Percentiles rank a stretch among this genome's conserved stretches.
These are phyloP conservation scores for Penicillium sp. DNA, from an alignment of 2,329 filamentous ascomycete genomes.

Conservation along the genomic window DNA sequence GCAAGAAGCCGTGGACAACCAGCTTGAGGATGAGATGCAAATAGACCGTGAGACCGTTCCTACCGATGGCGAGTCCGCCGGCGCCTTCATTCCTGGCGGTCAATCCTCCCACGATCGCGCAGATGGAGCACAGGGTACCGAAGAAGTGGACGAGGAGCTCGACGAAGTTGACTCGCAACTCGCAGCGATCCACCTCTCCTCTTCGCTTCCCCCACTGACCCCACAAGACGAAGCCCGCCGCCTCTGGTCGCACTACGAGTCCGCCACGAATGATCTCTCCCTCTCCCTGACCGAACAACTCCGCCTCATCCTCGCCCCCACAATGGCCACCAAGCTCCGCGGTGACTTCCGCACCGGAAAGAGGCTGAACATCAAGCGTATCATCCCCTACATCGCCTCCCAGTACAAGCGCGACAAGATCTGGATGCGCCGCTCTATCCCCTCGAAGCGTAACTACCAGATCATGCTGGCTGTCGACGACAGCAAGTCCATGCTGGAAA, in stretches of 20 bases:
- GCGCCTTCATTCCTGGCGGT: constrained; percentile 55
- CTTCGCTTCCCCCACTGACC: constrained; percentile 43
- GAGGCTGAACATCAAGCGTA: constrained; percentile 97
- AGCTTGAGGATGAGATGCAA: constrained; percentile 49
- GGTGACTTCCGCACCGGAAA: constrained; percentile 97
- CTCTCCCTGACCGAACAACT: constrained; percentile 90
- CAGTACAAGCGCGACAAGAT: constrained; percentile 99
- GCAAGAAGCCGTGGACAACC: constrained; percentile 42
- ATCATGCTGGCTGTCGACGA: constrained; percentile 97
- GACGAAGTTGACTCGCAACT: constrained; percentile 57
- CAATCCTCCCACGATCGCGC: constrained; percentile 35
- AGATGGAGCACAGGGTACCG: constrained; percentile 32
- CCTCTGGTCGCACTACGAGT: constrained; percentile 83
- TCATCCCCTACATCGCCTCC: constrained; percentile 98
- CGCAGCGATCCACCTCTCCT: constrained; percentile 69
- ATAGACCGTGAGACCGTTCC: constrained; percentile 35
- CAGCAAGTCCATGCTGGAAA: constrained; percentile 88
- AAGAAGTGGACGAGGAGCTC: constrained; percentile 46
- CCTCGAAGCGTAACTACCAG: constrained; percentile 92
- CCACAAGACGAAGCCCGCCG: constrained; percentile 61
- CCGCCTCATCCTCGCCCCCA: constrained; percentile 90
- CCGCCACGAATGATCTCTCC: constrained; percentile 78
- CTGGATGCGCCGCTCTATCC: constrained; percentile 93
- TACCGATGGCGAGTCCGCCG: constrained; percentile 41
- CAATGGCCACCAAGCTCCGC: constrained; percentile 90